Percentiles rank a stretch among this genome's conserved stretches.
Conservation (phyloP, 495 filamentous ascomycete species). For the Xylaria sp. region DNA sequence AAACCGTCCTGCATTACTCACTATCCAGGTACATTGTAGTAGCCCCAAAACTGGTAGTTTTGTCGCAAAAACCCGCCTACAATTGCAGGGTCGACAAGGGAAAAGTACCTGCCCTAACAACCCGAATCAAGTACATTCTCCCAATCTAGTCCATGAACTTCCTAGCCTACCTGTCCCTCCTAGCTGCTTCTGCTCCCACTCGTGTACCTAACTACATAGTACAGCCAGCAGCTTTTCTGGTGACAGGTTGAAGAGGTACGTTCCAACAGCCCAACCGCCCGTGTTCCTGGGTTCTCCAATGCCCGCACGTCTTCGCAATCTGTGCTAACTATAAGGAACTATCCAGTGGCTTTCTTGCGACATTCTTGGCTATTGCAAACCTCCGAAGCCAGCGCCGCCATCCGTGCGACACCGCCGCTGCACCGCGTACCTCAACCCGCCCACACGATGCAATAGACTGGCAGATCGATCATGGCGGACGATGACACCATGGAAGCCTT, state of each 20-base stretch:
- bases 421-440: slow-evolving; percentile 26
- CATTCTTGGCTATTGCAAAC: slow-evolving; percentile 8
- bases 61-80: not conserved
- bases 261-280: slow-evolving; percentile 5
- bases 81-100: not conserved
- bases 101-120: slow-evolving; percentile 1
- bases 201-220: not conserved
- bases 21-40: not conserved
- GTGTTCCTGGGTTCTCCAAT: not conserved
- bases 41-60: not conserved
- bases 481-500: slow-evolving; percentile 69
- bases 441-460: slow-evolving; percentile 38
- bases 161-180: not conserved
- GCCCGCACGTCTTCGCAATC: not conserved
- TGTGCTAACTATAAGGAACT: not conserved
- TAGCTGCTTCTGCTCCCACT: not conserved
- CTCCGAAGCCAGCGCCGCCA: slow-evolving; percentile 9
- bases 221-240: not conserved
- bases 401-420: slow-evolving; percentile 22
- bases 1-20: not conserved
- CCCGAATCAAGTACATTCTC: not conserved
- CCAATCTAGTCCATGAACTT: not conserved
- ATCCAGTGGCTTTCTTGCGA: not conserved
- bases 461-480: slow-evolving; percentile 65
- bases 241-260: not conserved